Evolutionary conservation across 2,329 filamentous ascomycete genomes (phyloP).

Genomic region (Cytospora mali): DNA sequence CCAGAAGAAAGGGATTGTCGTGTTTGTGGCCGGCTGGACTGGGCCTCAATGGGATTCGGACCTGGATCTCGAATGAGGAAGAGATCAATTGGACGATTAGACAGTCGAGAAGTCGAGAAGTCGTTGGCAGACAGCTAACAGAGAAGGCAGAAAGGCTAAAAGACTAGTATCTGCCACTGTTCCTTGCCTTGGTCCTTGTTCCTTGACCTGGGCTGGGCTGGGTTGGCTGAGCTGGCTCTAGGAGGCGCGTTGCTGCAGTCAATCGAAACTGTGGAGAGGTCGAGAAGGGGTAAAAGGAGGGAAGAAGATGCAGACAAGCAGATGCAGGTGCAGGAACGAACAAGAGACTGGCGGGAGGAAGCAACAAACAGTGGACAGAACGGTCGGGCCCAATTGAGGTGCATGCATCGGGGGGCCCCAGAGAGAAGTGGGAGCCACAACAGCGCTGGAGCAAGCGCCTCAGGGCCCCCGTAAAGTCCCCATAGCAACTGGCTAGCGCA

Average conservation of each 20-base stretch:
- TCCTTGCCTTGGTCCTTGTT: conserved; percentile 11
- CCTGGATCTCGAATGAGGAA: not conserved
- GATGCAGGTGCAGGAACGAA: conserved; percentile 13
- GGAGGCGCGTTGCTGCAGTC: conserved; percentile 17
- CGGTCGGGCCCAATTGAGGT: conserved; percentile 5
- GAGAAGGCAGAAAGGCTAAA: not conserved
- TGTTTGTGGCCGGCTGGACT: conserved; percentile 2
- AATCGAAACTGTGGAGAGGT: conserved; percentile 12
- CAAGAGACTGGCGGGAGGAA: not conserved
- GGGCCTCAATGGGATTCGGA: conserved; percentile 5
- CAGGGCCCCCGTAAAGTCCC: not conserved
- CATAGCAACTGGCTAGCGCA: not conserved
- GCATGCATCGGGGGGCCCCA: conserved; percentile 1
- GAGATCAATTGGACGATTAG: conserved; percentile 5
- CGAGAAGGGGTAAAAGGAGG: conserved; percentile 2
- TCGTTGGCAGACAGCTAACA: conserved; percentile 5
- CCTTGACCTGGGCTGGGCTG: conserved; percentile 12
- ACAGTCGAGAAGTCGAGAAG: conserved; percentile 9
- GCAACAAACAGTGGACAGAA: conserved; percentile 6
- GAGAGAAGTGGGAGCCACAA: conserved; percentile 3
- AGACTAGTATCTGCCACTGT: conserved; percentile 18
- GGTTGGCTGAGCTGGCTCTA: conserved; percentile 9
- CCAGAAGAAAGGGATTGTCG: conserved; percentile 15
- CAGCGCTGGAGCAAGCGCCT: not conserved
- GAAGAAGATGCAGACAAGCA: conserved; percentile 9